Percentiles rank a stretch among this genome's conserved stretches.
Conservation (phyloP, 2,329 filamentous ascomycete genomes). For the Saccharata proteae region DNA sequence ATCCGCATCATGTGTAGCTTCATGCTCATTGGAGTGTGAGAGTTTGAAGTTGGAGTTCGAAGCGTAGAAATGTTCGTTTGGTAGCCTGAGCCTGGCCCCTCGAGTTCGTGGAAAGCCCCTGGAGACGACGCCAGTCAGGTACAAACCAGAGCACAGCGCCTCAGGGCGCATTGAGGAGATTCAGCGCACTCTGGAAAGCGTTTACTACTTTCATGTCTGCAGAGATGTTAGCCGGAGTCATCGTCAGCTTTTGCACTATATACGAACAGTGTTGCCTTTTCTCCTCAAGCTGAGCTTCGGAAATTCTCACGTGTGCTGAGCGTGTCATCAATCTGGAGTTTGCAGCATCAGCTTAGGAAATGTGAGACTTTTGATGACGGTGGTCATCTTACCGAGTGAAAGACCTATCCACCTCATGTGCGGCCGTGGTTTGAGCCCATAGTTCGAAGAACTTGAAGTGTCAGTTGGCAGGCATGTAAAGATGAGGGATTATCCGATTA, state of each 20-base stretch:
- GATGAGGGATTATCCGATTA: conserved; percentile 11
- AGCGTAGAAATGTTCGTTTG: no score
- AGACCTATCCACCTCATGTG: conserved; percentile 64
- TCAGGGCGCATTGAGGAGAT: conserved; percentile 23
- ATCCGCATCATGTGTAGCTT: no score
- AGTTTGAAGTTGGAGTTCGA: no score
- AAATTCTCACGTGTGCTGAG: conserved; percentile 60
- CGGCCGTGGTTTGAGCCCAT: conserved; percentile 63
- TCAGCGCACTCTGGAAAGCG: conserved; percentile 38
- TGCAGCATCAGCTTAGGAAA: neutral
- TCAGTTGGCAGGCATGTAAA: conserved; percentile 25
- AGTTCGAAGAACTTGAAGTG: conserved; percentile 60
- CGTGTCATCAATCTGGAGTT: conserved; percentile 59
- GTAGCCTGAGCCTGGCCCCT: no score
- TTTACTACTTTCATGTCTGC: conserved; percentile 34
- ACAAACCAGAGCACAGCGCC: no score
- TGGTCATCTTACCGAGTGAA: conserved; percentile 51
- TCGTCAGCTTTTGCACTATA: neutral
- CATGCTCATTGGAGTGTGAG: no score
- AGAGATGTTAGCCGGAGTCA: neutral
- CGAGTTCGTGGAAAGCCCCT: no score
- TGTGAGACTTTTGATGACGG: no score
- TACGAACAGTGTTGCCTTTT: conserved; percentile 71
- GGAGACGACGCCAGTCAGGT: no score
- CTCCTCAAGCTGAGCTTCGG: conserved; percentile 57